phyloP scores from a whole-genome alignment of 192 early-diverging fungal genomes.

The Rhizophagus sp. region DNA sequence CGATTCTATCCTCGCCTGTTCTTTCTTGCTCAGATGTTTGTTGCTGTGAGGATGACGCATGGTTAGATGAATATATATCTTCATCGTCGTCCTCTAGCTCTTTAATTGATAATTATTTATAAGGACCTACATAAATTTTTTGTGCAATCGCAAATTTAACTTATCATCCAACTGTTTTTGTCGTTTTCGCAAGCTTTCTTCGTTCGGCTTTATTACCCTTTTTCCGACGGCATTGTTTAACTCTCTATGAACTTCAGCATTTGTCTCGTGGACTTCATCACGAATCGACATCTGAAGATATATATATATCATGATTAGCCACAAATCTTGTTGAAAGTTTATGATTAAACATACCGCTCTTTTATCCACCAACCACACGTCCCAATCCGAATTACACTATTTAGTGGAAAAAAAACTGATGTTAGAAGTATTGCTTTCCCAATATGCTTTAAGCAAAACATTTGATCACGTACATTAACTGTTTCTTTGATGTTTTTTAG shows the following conservation, averaged over 20 bases:
- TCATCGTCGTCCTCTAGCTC: no score
- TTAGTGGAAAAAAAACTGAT: constrained; percentile 7
- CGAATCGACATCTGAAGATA: constrained; percentile 23
- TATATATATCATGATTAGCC: constrained; percentile 25
- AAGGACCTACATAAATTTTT: no score
- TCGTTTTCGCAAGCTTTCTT: not conserved
- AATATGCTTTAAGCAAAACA: constrained; percentile 12
- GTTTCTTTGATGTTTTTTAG: constrained; percentile 27
- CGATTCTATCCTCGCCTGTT: no score
- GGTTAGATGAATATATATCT: no score
- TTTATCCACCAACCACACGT: constrained; percentile 19
- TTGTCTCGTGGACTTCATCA: constrained; percentile 18
- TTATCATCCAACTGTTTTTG: not conserved
- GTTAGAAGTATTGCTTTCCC: constrained; percentile 4
- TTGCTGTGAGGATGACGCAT: no score
- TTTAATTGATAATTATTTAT: no score
- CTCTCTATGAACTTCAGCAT: no score
- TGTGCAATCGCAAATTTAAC: no score
- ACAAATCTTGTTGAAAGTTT: constrained; percentile 2
- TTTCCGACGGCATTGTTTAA: not conserved
- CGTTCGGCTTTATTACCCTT: not conserved
- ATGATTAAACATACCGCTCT: constrained; percentile 17
- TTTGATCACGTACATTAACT: constrained; percentile 23
- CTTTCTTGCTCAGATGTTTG: no score
- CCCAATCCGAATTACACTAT: constrained; percentile 28